Conservation (phyloP, 2,329 filamentous ascomycete species). For the Colletotrichum camelliae region DNA sequence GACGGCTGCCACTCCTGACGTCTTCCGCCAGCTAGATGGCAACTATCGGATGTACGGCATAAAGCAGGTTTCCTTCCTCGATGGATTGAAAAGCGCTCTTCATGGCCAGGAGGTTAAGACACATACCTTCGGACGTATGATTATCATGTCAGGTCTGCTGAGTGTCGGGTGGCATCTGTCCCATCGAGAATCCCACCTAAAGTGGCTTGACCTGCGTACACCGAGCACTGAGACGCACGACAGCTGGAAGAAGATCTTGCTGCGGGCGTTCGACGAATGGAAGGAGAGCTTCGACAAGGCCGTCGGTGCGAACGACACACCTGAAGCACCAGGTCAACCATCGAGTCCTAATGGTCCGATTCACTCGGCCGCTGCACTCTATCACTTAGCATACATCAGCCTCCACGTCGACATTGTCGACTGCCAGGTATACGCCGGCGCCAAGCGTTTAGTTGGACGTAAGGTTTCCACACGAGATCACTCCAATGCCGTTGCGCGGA, state of each 20-base stretch:
- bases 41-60: slow-evolving; percentile 80
- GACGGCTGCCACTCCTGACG: slow-evolving; percentile 79
- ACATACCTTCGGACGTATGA: slow-evolving; percentile 86
- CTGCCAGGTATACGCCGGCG: slow-evolving; percentile 87
- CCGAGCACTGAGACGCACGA: slow-evolving; percentile 67
- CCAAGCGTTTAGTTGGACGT: slow-evolving; percentile 76
- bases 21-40: slow-evolving; percentile 78
- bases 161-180: slow-evolving; percentile 93
- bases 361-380: slow-evolving; percentile 79
- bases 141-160: slow-evolving; percentile 89
- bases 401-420: slow-evolving; percentile 89
- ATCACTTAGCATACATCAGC: slow-evolving; percentile 87
- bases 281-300: slow-evolving; percentile 82
- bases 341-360: slow-evolving; percentile 67
- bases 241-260: slow-evolving; percentile 79
- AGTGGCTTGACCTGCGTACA: slow-evolving; percentile 73
- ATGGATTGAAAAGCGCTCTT: slow-evolving; percentile 82
- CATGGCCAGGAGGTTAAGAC: slow-evolving; percentile 83
- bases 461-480: slow-evolving; percentile 80
- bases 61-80: slow-evolving; percentile 80
- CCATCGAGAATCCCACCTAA: slow-evolving; percentile 84
- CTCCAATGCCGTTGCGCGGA: slow-evolving; percentile 72
- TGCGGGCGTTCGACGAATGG: slow-evolving; percentile 86
- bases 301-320: slow-evolving; percentile 45
- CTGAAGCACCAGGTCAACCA: slow-evolving; percentile 50